Conservation (phyloP, 345 rosid species). For the Populus tremula region DNA sequence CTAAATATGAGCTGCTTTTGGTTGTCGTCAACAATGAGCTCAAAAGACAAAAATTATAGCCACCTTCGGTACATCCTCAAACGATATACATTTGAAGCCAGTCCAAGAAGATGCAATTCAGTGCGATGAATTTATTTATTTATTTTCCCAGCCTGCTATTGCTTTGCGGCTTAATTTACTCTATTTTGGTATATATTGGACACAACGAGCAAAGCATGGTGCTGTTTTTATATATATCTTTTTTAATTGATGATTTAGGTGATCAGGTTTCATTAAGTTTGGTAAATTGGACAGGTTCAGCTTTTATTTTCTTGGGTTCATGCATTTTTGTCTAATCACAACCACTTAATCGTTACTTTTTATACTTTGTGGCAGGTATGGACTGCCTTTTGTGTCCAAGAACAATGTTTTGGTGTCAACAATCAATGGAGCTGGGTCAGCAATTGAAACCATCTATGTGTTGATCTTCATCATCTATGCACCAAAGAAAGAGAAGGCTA, state of each 20-base stretch:
- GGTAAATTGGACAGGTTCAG: background rate
- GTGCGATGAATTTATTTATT: background rate
- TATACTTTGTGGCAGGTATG: slow-evolving; percentile 52
- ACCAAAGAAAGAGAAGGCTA: slow-evolving; percentile 67
- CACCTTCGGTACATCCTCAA: background rate
- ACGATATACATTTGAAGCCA: background rate
- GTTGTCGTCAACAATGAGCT: background rate
- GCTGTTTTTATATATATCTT: background rate
- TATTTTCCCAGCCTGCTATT: background rate
- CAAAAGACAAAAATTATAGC: background rate
- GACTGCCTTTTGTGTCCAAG: slow-evolving; percentile 83
- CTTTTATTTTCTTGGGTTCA: background rate
- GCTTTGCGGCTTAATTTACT: background rate
- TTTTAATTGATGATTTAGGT: background rate
- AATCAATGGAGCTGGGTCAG: slow-evolving; percentile 78
- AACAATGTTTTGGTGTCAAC: slow-evolving; percentile 75
- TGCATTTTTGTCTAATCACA: background rate
- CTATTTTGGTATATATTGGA: background rate
- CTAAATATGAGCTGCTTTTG: background rate
- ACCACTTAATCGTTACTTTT: background rate
- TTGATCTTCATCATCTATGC: slow-evolving; percentile 60
- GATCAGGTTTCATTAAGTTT: background rate
- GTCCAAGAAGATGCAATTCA: background rate
- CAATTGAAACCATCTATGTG: slow-evolving; percentile 65
- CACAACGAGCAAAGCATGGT: background rate